Base-by-base conservation (phyloP, 805 yeast species). In the Ogataea angusta region DNA sequence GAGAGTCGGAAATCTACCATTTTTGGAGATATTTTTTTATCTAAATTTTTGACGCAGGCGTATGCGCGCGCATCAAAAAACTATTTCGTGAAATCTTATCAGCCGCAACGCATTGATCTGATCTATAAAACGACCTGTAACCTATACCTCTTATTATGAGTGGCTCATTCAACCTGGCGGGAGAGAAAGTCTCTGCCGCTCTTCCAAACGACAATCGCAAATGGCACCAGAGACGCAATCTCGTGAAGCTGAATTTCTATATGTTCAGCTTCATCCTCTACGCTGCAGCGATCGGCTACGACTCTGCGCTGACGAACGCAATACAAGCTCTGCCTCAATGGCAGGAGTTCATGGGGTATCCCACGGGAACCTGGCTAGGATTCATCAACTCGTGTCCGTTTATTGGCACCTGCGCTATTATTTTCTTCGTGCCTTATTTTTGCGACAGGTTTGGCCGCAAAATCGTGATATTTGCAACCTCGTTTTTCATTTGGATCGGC, bases 161-260 rank as follows among this genome's bases (percentile, higher is more conserved):
- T 6, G 42, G 38, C 19, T 27, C 34, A 21, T 19, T 39, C 8
- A 24, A 39, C 19, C n/a, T 40, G 12, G 38, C 49, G 16, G 53
- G 53, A 16, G 51, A 47, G 25, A 43, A 42, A 17, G 42, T 49
- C 37, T 45, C 47, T 1, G 34, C 40, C 1, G 40, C 38, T 5
- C 40, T 49, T 10, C 53, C 53, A 7, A 21, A 25, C 7, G 53
- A 49, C 12, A 26, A 18, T 13, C 38, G 53, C 31, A 46, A 39
- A 42, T 49, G 53, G 53, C 42, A 49, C 32, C 45, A 49, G 29
- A 44, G 53, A 34, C 51, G 47, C 14, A 49, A 49, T 40, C 30
- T 49, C 8, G 18, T 42, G 10, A 49, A 36, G 25, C 40, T 49
- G 17, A 35, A 49, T 36, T 4, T 45, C 7, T 36, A 38, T 13